Evolutionary conservation across 495 filamentous ascomycete genomes (phyloP).

Genomic region (Talaromyces trachyspermus): DNA sequence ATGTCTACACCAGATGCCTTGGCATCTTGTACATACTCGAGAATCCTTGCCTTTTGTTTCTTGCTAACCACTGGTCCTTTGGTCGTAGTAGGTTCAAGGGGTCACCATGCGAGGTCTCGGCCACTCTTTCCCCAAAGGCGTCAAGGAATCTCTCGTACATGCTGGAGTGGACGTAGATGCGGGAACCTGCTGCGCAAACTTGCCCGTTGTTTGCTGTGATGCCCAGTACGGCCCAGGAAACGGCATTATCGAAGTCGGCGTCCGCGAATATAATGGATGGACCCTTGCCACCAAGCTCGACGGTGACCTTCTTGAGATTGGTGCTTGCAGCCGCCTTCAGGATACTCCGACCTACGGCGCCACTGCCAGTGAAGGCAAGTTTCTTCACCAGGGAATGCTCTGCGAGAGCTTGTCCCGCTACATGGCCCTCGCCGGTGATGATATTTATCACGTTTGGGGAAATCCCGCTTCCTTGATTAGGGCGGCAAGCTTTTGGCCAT

Average conservation of each 20-base stretch:
- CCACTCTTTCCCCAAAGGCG: constrained; percentile 45
- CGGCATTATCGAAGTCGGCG: constrained; percentile 78
- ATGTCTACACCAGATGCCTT: constrained; percentile 68
- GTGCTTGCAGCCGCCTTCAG: constrained; percentile 75
- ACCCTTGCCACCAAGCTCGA: constrained; percentile 90
- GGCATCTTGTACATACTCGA: constrained; percentile 66
- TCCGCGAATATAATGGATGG: constrained; percentile 84
- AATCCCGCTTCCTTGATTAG: constrained; percentile 57
- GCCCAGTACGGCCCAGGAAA: constrained; percentile 69
- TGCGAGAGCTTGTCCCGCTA: constrained; percentile 43
- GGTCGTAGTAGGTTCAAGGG: constrained; percentile 65
- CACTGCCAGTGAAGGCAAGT: constrained; percentile 85
- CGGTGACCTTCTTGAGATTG: constrained; percentile 87
- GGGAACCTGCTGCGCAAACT: constrained; percentile 82
- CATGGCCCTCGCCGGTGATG: constrained; percentile 46
- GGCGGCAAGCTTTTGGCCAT: constrained; percentile 55
- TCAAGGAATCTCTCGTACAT: constrained; percentile 53
- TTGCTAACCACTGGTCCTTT: constrained; percentile 86
- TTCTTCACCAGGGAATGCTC: constrained; percentile 63
- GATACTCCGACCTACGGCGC: constrained; percentile 71
- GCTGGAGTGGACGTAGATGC: constrained; percentile 45
- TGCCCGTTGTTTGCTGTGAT: constrained; percentile 73
- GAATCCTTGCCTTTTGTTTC: constrained; percentile 70
- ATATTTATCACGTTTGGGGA: constrained; percentile 50
- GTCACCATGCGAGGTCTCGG: constrained; percentile 63